Conservation (phyloP, 768 basidiomycete species). For the Kwoniella newhampshirensis region DNA sequence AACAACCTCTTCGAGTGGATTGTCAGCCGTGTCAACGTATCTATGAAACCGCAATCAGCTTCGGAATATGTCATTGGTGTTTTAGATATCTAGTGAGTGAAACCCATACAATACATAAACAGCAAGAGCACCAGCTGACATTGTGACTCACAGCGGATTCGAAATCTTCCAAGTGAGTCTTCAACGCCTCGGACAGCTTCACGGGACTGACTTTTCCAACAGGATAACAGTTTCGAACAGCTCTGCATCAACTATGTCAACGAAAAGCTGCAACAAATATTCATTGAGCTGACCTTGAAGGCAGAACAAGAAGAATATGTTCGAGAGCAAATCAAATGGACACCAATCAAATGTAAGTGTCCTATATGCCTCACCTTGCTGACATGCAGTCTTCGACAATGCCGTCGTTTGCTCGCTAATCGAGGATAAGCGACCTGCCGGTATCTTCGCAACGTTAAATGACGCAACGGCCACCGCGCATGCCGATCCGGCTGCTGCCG, state of each 20-base stretch:
- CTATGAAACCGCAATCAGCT: constrained; percentile 82
- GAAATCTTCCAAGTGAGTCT: constrained; percentile 76
- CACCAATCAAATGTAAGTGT: constrained; percentile 81
- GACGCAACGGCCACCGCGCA: constrained; percentile 99
- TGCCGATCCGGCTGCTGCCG: constrained; percentile 92
- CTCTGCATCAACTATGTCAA: constrained; percentile 99
- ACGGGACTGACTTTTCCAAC: constrained; percentile 5
- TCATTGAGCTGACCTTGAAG: constrained; percentile 97
- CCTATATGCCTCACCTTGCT: constrained; percentile 9
- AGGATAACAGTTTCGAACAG: constrained; percentile 59
- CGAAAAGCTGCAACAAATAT: constrained; percentile 98
- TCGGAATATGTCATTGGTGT: constrained; percentile 87
- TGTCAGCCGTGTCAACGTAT: constrained; percentile 89
- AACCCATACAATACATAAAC: neutral
- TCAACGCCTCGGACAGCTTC: constrained; percentile 59
- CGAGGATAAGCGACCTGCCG: constrained; percentile 92
- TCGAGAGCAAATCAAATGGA: constrained; percentile 98
- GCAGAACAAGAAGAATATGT: constrained; percentile 99
- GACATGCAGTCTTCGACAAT: constrained; percentile 51
- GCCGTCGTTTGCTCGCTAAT: constrained; percentile 93
- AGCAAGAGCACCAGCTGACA: neutral
- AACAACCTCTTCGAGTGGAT: constrained; percentile 99
- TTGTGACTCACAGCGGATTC: constrained; percentile 62
- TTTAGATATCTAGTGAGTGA: constrained; percentile 77
- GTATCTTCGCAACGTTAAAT: constrained; percentile 95